Evolutionary conservation across 345 rosid genomes (phyloP), one percentile per base, ranked within the genome.

Genomic region (Gossypium longicalyx): DNA sequence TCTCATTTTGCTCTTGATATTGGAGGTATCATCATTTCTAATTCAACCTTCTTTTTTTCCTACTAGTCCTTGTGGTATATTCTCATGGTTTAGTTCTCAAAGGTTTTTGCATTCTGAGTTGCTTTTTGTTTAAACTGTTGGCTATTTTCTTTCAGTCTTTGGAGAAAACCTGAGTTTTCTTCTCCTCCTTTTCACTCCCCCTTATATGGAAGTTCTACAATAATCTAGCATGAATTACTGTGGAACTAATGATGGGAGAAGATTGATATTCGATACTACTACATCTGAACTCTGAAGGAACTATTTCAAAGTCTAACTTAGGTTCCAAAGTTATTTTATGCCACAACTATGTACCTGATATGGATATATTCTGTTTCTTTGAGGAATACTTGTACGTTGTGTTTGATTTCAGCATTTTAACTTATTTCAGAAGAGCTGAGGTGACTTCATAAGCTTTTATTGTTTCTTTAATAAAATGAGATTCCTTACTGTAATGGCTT

Each of bases 1-100:
- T 95, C 96, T 62, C 98, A 95, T 77, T 83, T 93, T 82, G 94
- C 99, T 71, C 88, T 93, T 81, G 99, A 95, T 74, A 95, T 95
- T 70, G 99, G 99, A 88, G 99, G 99, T 94, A 59, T 43, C 13
- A 12, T 60, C 11, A 60, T 73, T 73, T 56, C 6, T 34, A 29
- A 7, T 71, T 81, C 43, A 41, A 38, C 41, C 16, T 23, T 53
- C 25, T 15, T 7, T 56, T n/a, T 38, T 80, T 65, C n/a, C 38
- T 58, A 34, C 43, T 47, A 65, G 45, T 70, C 48, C 57, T 19
- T 27, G 7, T 34, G 41, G 41, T 34, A 4, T 5, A 34, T 34
- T 34, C 1, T 52, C 20, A 6, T 1, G 9, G 41, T 22, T 5
- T 45, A 15, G 43, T 19, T 17, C 47, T 70, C 34, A 29, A 41